A percentile compares a stretch with the other conserved stretches of the same genome.
These are phyloP conservation scores for Penicillium angulare DNA, from an alignment of 495 filamentous ascomycete species.

Conservation along the genomic window DNA sequence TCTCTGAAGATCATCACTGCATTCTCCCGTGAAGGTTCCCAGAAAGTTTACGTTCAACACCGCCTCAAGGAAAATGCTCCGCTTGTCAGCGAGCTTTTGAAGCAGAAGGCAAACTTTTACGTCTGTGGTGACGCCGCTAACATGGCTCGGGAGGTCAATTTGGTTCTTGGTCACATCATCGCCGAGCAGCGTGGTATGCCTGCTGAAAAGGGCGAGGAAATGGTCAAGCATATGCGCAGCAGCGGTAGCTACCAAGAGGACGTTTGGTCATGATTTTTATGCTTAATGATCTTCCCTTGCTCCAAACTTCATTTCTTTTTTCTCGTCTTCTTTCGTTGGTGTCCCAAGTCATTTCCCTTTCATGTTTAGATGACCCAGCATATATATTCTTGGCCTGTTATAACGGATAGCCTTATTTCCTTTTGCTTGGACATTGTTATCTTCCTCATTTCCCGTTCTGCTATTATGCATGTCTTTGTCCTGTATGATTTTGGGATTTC, in stretches of 20 bases:
- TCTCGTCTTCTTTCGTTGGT: conserved; percentile 19
- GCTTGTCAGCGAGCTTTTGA: conserved; percentile 83
- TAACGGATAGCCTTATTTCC: neutral
- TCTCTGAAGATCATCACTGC: conserved; percentile 85
- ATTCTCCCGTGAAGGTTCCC: conserved; percentile 76
- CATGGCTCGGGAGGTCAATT: conserved; percentile 97
- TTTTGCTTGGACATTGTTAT: too few relatives aligned
- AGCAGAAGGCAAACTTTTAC: conserved; percentile 93
- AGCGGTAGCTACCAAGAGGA: conserved; percentile 97
- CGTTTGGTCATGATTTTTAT: conserved; percentile 87
- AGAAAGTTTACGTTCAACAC: conserved; percentile 98
- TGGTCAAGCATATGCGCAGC: conserved; percentile 92
- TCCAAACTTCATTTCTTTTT: conserved; percentile 16
- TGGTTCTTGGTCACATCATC: conserved; percentile 79
- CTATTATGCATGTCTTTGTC: too few relatives aligned
- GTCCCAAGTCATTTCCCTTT: too few relatives aligned
- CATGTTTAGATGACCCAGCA: conserved; percentile 34
- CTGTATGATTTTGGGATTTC: too few relatives aligned
- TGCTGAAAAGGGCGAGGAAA: conserved; percentile 84
- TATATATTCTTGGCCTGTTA: conserved; percentile 21
- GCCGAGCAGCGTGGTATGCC: conserved; percentile 75
- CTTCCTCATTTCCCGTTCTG: too few relatives aligned
- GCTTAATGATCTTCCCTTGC: conserved; percentile 9
- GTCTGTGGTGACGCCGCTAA: conserved; percentile 97
- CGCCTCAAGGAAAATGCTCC: conserved; percentile 76